Conservation (phyloP, 306 rosid species). For the Calophaca sinica region DNA sequence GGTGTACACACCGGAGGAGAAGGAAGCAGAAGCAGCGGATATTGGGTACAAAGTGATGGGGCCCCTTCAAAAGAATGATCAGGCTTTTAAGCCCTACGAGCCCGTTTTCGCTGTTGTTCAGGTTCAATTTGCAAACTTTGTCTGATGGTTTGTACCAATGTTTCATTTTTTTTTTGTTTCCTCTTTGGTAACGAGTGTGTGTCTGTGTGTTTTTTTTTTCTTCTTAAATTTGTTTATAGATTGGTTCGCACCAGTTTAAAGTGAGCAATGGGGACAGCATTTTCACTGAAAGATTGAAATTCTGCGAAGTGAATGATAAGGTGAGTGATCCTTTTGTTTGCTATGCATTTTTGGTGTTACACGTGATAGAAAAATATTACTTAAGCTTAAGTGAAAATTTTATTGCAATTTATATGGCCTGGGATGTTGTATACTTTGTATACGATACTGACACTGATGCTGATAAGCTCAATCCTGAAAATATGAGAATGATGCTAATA, state of each 20-base stretch:
- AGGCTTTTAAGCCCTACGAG: constrained; percentile 74
- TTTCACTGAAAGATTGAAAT: constrained; percentile 87
- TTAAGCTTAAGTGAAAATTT: background rate
- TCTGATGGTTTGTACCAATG: background rate
- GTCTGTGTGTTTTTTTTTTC: background rate
- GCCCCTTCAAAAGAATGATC: constrained; percentile 62
- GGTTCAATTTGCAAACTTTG: constrained; percentile 51
- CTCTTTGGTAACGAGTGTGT: background rate
- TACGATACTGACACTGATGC: background rate
- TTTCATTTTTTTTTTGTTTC: background rate
- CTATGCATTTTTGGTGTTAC: background rate
- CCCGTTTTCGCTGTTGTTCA: constrained; percentile 85
- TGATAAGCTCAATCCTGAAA: background rate
- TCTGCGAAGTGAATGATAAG: constrained; percentile 92
- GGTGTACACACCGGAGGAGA: constrained; percentile 75
- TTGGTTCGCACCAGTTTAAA: constrained; percentile 96
- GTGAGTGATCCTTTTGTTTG: constrained; percentile 51
- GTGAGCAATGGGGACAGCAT: constrained; percentile 85
- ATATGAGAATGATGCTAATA: background rate
- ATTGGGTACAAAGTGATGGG: constrained; percentile 81
- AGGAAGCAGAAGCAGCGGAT: constrained; percentile 70
- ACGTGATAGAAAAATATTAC: background rate
- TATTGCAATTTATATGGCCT: background rate
- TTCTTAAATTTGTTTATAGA: constrained; percentile 51
- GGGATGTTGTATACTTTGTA: background rate